Evolutionary conservation across 2,329 filamentous ascomycete genomes (phyloP).

Genomic region (Nannizzia gypsea): DNA sequence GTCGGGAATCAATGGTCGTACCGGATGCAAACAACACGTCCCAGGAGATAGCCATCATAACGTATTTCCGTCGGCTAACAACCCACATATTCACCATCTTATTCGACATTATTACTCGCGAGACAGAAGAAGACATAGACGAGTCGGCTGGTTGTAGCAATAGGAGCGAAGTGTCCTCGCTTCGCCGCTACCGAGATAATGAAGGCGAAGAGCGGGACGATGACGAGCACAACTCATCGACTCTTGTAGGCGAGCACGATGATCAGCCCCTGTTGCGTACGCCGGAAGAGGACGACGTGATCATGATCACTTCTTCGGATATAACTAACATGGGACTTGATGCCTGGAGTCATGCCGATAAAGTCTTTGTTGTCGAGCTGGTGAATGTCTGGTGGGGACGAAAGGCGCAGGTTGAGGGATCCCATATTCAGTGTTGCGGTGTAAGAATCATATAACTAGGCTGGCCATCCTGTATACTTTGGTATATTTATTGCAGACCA

Average conservation of each 20-base stretch:
- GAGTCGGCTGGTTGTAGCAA: background rate
- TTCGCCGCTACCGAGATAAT: background rate
- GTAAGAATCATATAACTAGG: slow-evolving; percentile 31
- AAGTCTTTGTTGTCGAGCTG: slow-evolving; percentile 36
- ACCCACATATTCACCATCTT: slow-evolving; percentile 36
- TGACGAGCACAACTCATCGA: slow-evolving; percentile 12
- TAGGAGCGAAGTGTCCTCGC: slow-evolving; percentile 1
- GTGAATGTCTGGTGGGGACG: slow-evolving; percentile 37
- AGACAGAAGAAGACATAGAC: slow-evolving; percentile 14
- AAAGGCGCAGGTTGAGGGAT: slow-evolving; percentile 32
- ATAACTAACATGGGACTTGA: slow-evolving; percentile 40
- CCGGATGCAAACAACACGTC: slow-evolving; percentile 25
- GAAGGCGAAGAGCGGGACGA: slow-evolving; percentile 14
- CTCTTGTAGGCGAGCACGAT: slow-evolving; percentile 8
- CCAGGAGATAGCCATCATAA: slow-evolving; percentile 38
- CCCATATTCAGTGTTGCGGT: slow-evolving; percentile 37
- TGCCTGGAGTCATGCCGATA: slow-evolving; percentile 38
- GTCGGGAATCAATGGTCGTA: slow-evolving; percentile 20
- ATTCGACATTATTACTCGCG: slow-evolving; percentile 32
- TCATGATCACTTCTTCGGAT: slow-evolving; percentile 34
- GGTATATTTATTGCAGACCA: background rate
- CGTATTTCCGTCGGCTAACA: slow-evolving; percentile 40
- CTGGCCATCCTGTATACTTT: slow-evolving; percentile 1
- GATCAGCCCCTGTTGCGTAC: slow-evolving; percentile 15
- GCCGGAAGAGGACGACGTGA: slow-evolving; percentile 17